Percentiles rank a stretch among this genome's conserved stretches.
Conservation (phyloP, 371 early-diverging fungal genomes). For the Entomophthora muscae region DNA sequence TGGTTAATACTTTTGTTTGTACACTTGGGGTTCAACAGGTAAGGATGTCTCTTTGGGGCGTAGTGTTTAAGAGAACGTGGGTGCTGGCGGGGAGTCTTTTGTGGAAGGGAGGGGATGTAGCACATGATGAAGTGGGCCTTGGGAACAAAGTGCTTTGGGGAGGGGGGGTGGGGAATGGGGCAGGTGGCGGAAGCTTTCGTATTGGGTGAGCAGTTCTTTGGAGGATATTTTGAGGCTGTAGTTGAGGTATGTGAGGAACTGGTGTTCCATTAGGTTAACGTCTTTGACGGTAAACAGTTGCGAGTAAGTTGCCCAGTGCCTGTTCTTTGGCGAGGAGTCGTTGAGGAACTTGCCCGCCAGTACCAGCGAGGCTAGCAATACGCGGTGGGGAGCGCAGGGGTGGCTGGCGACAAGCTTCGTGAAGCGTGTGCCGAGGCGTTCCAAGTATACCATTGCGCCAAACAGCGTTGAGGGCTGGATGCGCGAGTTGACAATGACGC, state of each 20-base stretch:
- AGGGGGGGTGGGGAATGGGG: not conserved
- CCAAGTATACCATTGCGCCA: conserved; percentile 33
- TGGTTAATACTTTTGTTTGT: too few relatives aligned
- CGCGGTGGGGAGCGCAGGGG: conserved; percentile 55
- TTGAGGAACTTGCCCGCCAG: conserved; percentile 52
- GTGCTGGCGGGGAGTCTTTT: too few relatives aligned
- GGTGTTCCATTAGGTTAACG: not conserved
- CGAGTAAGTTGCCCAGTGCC: conserved; percentile 49
- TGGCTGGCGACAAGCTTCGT: not conserved
- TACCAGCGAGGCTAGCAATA: conserved; percentile 58
- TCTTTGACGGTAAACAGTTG: not conserved
- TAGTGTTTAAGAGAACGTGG: too few relatives aligned
- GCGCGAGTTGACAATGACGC: conserved; percentile 28
- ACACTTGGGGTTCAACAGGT: too few relatives aligned
- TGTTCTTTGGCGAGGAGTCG: conserved; percentile 55
- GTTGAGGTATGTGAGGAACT: not conserved
- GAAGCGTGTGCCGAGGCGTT: conserved; percentile 21
- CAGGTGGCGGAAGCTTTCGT: not conserved
- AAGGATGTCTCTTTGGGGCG: too few relatives aligned
- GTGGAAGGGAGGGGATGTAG: too few relatives aligned
- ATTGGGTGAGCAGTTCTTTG: conserved; percentile 1
- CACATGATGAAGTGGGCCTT: too few relatives aligned
- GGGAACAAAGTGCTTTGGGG: too few relatives aligned
- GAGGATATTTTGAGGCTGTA: not conserved
- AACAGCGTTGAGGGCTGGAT: conserved; percentile 38